A percentile compares a stretch with the other conserved stretches of the same genome.
phyloP scores from a whole-genome alignment of 805 yeast genomes.

The Candida koratica region DNA sequence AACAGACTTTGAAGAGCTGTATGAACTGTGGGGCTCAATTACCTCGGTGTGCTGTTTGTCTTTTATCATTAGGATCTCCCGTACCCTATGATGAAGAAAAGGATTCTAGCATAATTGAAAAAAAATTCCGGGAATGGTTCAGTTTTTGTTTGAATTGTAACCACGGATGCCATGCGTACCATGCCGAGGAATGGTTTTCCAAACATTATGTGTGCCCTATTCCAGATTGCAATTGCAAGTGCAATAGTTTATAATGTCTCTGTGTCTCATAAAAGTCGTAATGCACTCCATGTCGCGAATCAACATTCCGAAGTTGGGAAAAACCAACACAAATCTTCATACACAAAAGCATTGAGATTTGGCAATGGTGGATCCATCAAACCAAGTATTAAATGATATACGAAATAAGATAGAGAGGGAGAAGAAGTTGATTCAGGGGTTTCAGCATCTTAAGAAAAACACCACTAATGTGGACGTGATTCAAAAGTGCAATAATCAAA shows the following conservation, averaged over 20 bases:
- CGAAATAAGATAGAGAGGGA: conserved; percentile 84
- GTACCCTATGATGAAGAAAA: conserved; percentile 39
- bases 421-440: conserved; percentile 81
- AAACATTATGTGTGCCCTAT: conserved; percentile 88
- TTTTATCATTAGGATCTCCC: conserved; percentile 71
- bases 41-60: conserved; percentile 88
- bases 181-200: conserved; percentile 94
- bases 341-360: conserved; percentile 2
- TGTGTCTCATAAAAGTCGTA: neutral
- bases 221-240: conserved; percentile 84
- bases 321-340: conserved; percentile 6
- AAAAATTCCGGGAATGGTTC: conserved; percentile 73
- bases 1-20: conserved; percentile 43
- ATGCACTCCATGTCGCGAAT: conserved; percentile 5
- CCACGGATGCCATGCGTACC: conserved; percentile 93
- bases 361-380: conserved; percentile 1
- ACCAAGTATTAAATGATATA: conserved; percentile 57
- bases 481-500: conserved; percentile 84
- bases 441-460: conserved; percentile 71
- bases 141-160: conserved; percentile 87
- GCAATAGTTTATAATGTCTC: conserved; percentile 50
- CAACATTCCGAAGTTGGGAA: conserved; percentile 5
- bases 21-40: conserved; percentile 84
- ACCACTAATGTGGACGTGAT: conserved; percentile 80
- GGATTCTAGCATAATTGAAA: conserved; percentile 24